These are phyloP conservation scores for Phylloporus sp. DNA, from an alignment of 1,284 basidiomycete species.

Conservation along the genomic window DNA sequence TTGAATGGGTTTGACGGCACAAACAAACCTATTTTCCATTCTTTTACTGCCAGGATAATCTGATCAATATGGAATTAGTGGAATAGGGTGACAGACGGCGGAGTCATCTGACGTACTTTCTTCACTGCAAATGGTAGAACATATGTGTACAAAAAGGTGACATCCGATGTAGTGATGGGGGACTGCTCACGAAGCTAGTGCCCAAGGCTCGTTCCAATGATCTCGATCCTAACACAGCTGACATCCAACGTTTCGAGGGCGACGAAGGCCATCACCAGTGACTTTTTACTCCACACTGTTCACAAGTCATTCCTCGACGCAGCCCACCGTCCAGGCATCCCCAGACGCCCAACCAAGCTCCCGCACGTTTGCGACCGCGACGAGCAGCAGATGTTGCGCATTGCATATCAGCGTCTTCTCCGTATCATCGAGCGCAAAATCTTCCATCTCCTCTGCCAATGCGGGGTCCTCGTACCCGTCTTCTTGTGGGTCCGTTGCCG, in stretches of 20 bases:
- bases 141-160: background rate
- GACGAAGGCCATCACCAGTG: background rate
- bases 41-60: too few relatives aligned
- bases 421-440: slow-evolving; percentile 79
- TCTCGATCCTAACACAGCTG: too few relatives aligned
- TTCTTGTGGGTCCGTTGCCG: background rate
- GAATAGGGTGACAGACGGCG: too few relatives aligned
- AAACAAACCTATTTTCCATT: too few relatives aligned
- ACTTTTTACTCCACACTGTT: background rate
- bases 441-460: slow-evolving; percentile 64
- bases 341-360: slow-evolving; percentile 55
- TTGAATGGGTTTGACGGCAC: too few relatives aligned
- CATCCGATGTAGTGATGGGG: too few relatives aligned
- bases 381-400: slow-evolving; percentile 64
- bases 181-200: too few relatives aligned
- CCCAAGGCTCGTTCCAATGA: too few relatives aligned
- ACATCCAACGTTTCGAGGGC: background rate
- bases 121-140: too few relatives aligned
- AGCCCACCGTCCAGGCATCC: background rate
- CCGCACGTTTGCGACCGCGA: slow-evolving; percentile 74
- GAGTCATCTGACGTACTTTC: too few relatives aligned
- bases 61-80: too few relatives aligned
- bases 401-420: slow-evolving; percentile 67
- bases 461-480: slow-evolving; percentile 52
- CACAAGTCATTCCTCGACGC: background rate